Percentiles rank a stretch among this genome's conserved stretches.
Evolutionary conservation across 441 rosid species (phyloP).

Genomic region (Brassica hybrid): DNA sequence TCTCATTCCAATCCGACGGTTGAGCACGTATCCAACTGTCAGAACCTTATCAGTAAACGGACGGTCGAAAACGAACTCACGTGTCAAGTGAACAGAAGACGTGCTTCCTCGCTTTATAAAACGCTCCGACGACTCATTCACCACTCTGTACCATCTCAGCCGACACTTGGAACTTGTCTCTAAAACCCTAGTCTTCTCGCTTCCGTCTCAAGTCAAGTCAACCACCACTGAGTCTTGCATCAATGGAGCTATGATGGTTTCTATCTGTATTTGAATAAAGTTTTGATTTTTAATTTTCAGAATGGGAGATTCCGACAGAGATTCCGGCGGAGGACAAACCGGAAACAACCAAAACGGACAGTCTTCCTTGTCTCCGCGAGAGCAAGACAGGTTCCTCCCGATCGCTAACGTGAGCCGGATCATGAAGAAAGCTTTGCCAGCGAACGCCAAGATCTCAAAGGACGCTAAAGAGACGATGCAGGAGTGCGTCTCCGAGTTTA

Average conservation of each 20-base stretch:
- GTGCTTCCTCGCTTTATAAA: conserved; percentile 41
- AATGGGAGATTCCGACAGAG: conserved; percentile 63
- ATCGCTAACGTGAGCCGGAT: too few species aligned
- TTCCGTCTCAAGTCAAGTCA: conserved; percentile 1
- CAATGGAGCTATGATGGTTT: conserved; percentile 13
- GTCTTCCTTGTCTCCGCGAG: conserved; percentile 50
- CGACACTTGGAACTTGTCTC: conserved; percentile 30
- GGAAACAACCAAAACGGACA: conserved; percentile 32
- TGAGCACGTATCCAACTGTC: conserved; percentile 37
- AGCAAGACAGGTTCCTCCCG: conserved; percentile 63
- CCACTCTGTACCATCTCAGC: conserved; percentile 37
- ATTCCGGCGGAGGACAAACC: conserved; percentile 49
- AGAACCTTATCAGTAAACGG: conserved; percentile 43
- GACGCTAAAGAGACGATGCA: conserved; percentile 66
- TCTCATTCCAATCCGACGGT: conserved; percentile 44
- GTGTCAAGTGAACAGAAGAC: conserved; percentile 39
- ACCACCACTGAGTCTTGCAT: background rate
- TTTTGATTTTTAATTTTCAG: conserved; percentile 13
- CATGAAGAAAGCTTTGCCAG: conserved; percentile 62
- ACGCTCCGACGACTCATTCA: conserved; percentile 39
- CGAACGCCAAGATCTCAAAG: conserved; percentile 63
- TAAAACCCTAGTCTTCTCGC: conserved; percentile 30
- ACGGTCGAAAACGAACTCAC: conserved; percentile 30
- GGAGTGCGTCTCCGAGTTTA: conserved; percentile 69
- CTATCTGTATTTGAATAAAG: conserved; percentile 7